Evolutionary conservation across 179 eudicot species (phyloP).

Genomic region (Beta lomatogona): DNA sequence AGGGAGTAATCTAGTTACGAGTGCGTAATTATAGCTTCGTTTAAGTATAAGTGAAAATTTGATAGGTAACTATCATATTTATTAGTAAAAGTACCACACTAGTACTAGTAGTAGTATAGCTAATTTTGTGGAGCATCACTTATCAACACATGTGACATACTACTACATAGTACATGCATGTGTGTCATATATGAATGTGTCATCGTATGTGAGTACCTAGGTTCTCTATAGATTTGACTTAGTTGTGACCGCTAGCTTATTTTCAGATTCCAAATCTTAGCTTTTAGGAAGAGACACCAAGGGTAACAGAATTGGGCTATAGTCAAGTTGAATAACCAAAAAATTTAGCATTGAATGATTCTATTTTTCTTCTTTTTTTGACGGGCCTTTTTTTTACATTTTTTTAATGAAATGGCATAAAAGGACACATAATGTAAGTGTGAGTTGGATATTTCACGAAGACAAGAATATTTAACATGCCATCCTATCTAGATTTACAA

Average conservation of each 20-base stretch:
- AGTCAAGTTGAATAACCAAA: constrained; percentile 1
- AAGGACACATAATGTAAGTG: no score
- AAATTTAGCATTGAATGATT: no score
- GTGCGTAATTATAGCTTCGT: background rate
- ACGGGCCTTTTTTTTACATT: no score
- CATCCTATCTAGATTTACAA: no score
- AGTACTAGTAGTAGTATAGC: background rate
- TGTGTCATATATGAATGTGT: constrained; percentile 7
- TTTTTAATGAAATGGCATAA: no score
- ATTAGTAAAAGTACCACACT: background rate
- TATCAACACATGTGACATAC: constrained; percentile 23
- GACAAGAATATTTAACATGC: no score
- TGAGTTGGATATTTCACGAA: no score
- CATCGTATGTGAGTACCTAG: constrained; percentile 8
- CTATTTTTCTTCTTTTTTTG: no score
- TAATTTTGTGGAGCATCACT: background rate
- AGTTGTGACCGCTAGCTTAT: constrained; percentile 9
- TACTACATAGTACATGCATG: constrained; percentile 16
- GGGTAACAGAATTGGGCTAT: constrained; percentile 8
- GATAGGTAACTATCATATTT: background rate
- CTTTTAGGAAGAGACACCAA: background rate
- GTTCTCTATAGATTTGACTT: constrained; percentile 13
- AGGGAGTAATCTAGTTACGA: no score
- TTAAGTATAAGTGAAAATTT: background rate
- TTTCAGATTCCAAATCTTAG: constrained; percentile 19